These are phyloP conservation scores for Lippia alba DNA, from an alignment of 305 asterid genomes.

Conservation along the genomic window DNA sequence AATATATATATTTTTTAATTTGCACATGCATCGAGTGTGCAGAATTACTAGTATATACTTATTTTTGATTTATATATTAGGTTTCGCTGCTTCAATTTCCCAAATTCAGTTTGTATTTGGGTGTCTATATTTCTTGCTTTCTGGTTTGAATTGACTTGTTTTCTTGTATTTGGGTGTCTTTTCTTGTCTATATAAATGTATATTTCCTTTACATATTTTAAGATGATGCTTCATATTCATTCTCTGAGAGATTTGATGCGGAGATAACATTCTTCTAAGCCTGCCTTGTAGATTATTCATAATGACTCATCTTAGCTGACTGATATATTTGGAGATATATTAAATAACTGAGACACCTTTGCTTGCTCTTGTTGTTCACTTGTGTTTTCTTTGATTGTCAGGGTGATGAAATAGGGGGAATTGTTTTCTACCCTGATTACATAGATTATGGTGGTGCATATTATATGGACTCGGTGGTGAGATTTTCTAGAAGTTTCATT, in stretches of 20 bases:
- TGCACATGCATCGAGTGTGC: too few species aligned
- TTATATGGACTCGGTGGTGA: slow-evolving; percentile 61
- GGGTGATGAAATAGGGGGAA: slow-evolving; percentile 52
- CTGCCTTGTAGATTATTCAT: slow-evolving; percentile 10
- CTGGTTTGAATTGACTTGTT: slow-evolving; percentile 20
- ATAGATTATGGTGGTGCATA: slow-evolving; percentile 50
- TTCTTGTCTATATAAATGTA: neutral
- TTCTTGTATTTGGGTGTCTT: neutral
- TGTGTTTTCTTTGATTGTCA: slow-evolving; percentile 49
- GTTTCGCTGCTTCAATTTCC: neutral
- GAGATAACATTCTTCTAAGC: slow-evolving; percentile 24
- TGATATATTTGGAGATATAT: slow-evolving; percentile 11
- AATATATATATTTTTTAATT: too few species aligned
- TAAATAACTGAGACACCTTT: slow-evolving; percentile 25
- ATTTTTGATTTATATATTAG: too few species aligned
- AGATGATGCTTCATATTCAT: slow-evolving; percentile 26
- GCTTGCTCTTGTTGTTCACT: slow-evolving; percentile 30
- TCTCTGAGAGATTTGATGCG: slow-evolving; percentile 25
- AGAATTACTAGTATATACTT: too few species aligned
- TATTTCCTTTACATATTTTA: slow-evolving; percentile 27
- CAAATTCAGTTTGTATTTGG: slow-evolving; percentile 1
- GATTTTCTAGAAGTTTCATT: slow-evolving; percentile 58
- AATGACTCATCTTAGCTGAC: slow-evolving; percentile 22
- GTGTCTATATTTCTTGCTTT: neutral
- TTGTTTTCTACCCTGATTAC: slow-evolving; percentile 65